Conservation (phyloP, 1,284 basidiomycete species). For the Albatrellus sp. region DNA sequence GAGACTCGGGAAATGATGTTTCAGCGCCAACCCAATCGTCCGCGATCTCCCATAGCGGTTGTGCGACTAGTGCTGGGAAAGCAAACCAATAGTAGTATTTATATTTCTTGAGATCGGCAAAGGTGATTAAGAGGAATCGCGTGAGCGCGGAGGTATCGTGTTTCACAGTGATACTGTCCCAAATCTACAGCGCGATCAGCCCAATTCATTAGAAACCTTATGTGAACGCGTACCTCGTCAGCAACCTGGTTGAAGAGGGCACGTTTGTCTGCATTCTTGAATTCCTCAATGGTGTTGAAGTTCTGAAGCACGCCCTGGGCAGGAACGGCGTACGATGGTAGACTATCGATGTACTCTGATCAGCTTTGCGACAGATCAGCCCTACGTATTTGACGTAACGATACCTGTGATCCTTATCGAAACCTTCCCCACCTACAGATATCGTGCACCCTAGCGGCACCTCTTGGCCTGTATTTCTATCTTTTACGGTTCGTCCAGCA, state of each 20-base stretch:
- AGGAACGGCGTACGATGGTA: slow-evolving; percentile 27
- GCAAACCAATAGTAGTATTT: slow-evolving; percentile 98
- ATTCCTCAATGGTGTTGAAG: slow-evolving; percentile 95
- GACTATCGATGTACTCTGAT: slow-evolving; percentile 16
- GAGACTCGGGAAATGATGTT: slow-evolving; percentile 22
- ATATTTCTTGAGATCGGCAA: slow-evolving; percentile 96
- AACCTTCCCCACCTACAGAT: slow-evolving; percentile 46
- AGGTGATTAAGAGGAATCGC: slow-evolving; percentile 83
- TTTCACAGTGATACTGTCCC: slow-evolving; percentile 41
- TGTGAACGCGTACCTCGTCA: slow-evolving; percentile 4
- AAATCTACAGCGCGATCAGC: slow-evolving; percentile 35
- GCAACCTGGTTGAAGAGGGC: slow-evolving; percentile 52
- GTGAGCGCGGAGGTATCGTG: slow-evolving; percentile 47
- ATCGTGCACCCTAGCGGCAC: slow-evolving; percentile 52
- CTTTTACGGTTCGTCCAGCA: slow-evolving; percentile 59
- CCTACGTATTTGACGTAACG: neutral
- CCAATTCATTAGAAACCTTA: neutral
- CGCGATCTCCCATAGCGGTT: slow-evolving; percentile 77
- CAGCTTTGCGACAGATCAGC: neutral
- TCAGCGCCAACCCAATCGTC: slow-evolving; percentile 38
- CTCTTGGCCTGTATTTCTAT: slow-evolving; percentile 60
- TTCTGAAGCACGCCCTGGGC: slow-evolving; percentile 73
- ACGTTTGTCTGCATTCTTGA: slow-evolving; percentile 83
- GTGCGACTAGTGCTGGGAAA: slow-evolving; percentile 83
- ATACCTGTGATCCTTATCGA: slow-evolving; percentile 26